Evolutionary conservation across 148 eudicot species (phyloP).

Genomic region (Gaultheria prostrata): DNA sequence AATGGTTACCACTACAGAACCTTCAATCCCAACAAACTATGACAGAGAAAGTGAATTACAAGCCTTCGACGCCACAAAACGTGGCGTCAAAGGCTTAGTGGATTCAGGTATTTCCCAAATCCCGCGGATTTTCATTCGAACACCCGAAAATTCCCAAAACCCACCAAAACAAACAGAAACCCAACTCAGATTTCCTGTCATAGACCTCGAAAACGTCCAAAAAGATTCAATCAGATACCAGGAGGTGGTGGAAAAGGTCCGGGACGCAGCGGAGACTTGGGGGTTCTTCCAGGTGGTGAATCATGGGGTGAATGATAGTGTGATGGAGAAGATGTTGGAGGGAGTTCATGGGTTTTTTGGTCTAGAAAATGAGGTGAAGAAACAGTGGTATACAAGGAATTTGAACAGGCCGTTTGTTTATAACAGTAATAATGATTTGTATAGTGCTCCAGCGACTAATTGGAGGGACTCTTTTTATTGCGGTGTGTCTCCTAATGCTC

Average conservation of each 20-base stretch:
- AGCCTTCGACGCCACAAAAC: neutral
- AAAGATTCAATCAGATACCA: neutral
- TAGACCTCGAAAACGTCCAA: neutral
- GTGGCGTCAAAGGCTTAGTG: neutral
- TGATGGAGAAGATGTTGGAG: conserved; percentile 4
- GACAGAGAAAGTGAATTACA: neutral
- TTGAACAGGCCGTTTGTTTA: neutral
- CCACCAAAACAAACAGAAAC: neutral
- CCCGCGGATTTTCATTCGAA: neutral
- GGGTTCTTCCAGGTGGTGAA: neutral
- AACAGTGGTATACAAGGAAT: conserved; percentile 17
- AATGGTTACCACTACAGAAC: neutral
- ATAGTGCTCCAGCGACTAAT: conserved; percentile 26
- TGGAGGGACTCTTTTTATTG: conserved; percentile 38
- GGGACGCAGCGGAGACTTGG: neutral
- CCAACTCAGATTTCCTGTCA: neutral
- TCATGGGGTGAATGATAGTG: neutral
- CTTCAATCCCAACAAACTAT: neutral
- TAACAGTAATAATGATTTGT: conserved; percentile 23
- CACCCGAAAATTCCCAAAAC: neutral
- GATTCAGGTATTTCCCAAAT: neutral
- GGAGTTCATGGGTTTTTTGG: conserved; percentile 4
- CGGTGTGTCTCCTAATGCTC: conserved; percentile 18
- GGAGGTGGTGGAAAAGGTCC: neutral
- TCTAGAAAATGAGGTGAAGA: conserved; percentile 12